Base-by-base conservation (phyloP, 1,139 yeast species). In the Candida sanyaensis region DNA sequence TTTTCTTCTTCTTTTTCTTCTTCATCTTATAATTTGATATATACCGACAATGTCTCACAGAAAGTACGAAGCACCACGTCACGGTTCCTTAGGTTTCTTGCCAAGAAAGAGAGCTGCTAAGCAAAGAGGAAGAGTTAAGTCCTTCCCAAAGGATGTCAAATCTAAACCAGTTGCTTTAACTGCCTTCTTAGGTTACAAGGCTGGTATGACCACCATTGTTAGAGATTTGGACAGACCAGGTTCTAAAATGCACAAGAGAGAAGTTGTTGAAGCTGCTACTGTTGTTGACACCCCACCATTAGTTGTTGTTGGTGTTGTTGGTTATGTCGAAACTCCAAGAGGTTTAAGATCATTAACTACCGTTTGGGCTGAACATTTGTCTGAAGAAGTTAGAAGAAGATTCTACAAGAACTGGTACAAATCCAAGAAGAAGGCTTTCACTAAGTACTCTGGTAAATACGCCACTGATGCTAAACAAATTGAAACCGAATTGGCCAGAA, bases 351-450 rank as follows among this genome's bases (percentile, higher is more conserved):
- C 99, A 61, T 87, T 93, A 79, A 90, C 98, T 77, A 93, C 99
- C 71, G 99, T 93, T 75, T 93, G 99, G 99, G 98, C 99, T 69
- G 99, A 93, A 85, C 99, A 93, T 83, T 86, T 93, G 76, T 88
- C 96, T 68, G 99, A 93, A 76, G 99, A 93, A 81, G 85, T 93
- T 78, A 93, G 88, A 89, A 90, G 99, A 87, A 90, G 98, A 84
- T 93, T 93, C 96, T 93, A 93, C 97, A 93, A 92, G 90, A 93
- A 92, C 97, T 93, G 99, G 99, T 93, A 88, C 96, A 92, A 91
- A 86, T 88, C 97, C 65, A 93, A 93, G 95, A 93, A 93, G 96
- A 92, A 92, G 95, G 99, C 99, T 71, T 93, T 93, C 95, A 89
- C 98, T 89, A 91, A 93, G 83, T 93, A 93, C 91, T 88, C 98